phyloP scores from a whole-genome alignment of 805 yeast species.

The Sungouiozyma ichnusensis region DNA sequence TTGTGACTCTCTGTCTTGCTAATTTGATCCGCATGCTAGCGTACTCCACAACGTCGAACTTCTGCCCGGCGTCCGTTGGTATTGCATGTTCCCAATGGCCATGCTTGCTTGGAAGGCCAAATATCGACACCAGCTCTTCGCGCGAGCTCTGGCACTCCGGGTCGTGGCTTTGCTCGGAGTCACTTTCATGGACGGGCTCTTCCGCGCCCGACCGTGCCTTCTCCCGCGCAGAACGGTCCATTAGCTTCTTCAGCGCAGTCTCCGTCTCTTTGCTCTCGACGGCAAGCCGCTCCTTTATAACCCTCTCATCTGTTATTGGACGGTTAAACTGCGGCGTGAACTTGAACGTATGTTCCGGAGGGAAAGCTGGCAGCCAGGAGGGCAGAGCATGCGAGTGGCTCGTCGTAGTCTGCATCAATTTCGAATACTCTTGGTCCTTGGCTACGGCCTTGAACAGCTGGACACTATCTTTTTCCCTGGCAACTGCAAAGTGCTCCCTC shows the following conservation, averaged over 20 bases:
- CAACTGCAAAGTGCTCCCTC: too few relatives aligned
- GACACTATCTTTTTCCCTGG: neutral
- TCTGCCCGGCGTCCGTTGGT: too few relatives aligned
- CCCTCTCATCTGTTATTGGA: conserved; percentile 57
- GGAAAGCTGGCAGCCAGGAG: conserved; percentile 73
- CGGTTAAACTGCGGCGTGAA: conserved; percentile 61
- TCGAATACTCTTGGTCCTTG: conserved; percentile 9
- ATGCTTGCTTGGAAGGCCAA: too few relatives aligned
- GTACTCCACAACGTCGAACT: conserved; percentile 48
- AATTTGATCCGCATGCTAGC: conserved; percentile 38
- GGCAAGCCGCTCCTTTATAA: conserved; percentile 60
- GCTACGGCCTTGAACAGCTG: conserved; percentile 8
- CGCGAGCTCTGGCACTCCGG: too few relatives aligned
- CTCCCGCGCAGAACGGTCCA: too few relatives aligned
- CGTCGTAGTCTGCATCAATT: conserved; percentile 37
- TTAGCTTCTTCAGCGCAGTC: conserved; percentile 42
- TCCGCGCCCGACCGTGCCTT: too few relatives aligned
- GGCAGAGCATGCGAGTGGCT: conserved; percentile 44
- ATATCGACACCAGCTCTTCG: too few relatives aligned
- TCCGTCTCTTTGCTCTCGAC: conserved; percentile 78
- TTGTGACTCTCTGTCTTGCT: conserved; percentile 27
- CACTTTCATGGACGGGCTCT: too few relatives aligned
- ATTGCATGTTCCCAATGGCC: too few relatives aligned
- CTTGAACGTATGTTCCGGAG: conserved; percentile 88
- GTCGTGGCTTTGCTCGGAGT: too few relatives aligned